These are phyloP conservation scores for Botrytis aclada DNA, from an alignment of 2,329 filamentous ascomycete species.

Conservation along the genomic window DNA sequence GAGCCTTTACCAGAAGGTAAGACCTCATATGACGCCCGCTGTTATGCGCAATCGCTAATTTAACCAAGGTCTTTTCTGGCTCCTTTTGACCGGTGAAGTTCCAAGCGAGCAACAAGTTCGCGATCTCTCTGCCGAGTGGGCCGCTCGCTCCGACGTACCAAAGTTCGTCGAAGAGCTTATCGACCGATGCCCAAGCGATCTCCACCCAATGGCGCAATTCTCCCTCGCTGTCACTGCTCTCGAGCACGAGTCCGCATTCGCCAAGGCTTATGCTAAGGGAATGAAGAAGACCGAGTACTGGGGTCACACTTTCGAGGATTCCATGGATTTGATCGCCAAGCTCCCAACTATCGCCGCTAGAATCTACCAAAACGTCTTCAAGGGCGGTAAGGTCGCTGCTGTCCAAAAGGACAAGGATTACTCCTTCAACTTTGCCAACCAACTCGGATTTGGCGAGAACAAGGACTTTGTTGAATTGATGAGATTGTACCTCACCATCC, in stretches of 20 bases:
- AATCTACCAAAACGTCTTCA: slow-evolving; percentile 99
- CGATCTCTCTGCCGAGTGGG: slow-evolving; percentile 97
- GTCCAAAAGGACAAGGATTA: slow-evolving; percentile 99
- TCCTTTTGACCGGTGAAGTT: slow-evolving; percentile 96
- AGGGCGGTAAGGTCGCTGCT: slow-evolving; percentile 95
- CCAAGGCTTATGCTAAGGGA: slow-evolving; percentile 98
- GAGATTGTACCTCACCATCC: slow-evolving; percentile 98
- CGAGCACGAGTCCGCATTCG: slow-evolving; percentile 96
- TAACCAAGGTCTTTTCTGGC: slow-evolving; percentile 87
- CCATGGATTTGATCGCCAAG: slow-evolving; percentile 99
- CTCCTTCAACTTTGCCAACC: slow-evolving; percentile 98
- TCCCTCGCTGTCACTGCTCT: slow-evolving; percentile 96
- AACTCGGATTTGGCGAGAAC: slow-evolving; percentile 95
- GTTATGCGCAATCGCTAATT: slow-evolving; percentile 15
- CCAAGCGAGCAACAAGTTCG: slow-evolving; percentile 97
- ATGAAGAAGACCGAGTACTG: slow-evolving; percentile 99
- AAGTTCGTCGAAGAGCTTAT: slow-evolving; percentile 99
- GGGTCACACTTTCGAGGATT: slow-evolving; percentile 98
- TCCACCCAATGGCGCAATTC: slow-evolving; percentile 99
- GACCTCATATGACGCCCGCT: neutral
- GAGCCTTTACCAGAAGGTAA: slow-evolving; percentile 93
- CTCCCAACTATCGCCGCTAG: slow-evolving; percentile 95
- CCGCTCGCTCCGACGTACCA: slow-evolving; percentile 92
- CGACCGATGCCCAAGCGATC: slow-evolving; percentile 97
- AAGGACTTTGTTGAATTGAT: slow-evolving; percentile 96